Conservation (phyloP, 2,329 filamentous ascomycete genomes). For the Coniochaeta pulveracea region DNA sequence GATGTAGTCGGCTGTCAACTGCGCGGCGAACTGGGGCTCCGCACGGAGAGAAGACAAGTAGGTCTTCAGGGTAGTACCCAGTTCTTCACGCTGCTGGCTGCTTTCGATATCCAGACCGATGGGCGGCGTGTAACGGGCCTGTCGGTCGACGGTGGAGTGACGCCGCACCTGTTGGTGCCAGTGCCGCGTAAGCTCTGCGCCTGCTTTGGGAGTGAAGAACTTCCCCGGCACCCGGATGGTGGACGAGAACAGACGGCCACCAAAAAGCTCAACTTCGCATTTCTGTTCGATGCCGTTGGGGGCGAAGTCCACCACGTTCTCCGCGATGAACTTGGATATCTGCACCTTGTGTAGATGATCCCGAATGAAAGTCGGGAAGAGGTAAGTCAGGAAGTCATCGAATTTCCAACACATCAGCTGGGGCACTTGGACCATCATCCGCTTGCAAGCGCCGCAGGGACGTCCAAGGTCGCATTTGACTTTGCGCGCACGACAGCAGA, state of each 20-base stretch:
- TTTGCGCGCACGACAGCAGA: slow-evolving; percentile 48
- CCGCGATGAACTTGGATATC: slow-evolving; percentile 33
- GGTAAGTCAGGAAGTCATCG: slow-evolving; percentile 36
- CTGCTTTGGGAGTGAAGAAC: slow-evolving; percentile 37
- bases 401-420: slow-evolving; percentile 50
- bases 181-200: slow-evolving; percentile 37
- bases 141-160: slow-evolving; percentile 27
- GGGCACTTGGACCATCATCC: slow-evolving; percentile 35
- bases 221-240: slow-evolving; percentile 35
- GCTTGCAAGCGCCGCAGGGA: slow-evolving; percentile 45
- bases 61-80: slow-evolving; percentile 32
- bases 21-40: slow-evolving; percentile 35
- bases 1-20: slow-evolving; percentile 37
- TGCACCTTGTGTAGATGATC: slow-evolving; percentile 37
- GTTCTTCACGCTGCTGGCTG: slow-evolving; percentile 27
- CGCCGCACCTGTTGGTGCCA: slow-evolving; percentile 31
- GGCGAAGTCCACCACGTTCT: slow-evolving; percentile 35
- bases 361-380: slow-evolving; percentile 42
- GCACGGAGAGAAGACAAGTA: slow-evolving; percentile 36
- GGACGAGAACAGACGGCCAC: slow-evolving; percentile 30
- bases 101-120: slow-evolving; percentile 37
- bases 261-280: slow-evolving; percentile 36
- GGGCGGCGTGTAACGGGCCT: slow-evolving; percentile 30
- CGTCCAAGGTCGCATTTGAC: slow-evolving; percentile 45
- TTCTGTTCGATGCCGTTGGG: slow-evolving; percentile 26